Evolutionary conservation across 495 filamentous ascomycete species (phyloP).

Genomic region (Aspergillus bertholletiae): DNA sequence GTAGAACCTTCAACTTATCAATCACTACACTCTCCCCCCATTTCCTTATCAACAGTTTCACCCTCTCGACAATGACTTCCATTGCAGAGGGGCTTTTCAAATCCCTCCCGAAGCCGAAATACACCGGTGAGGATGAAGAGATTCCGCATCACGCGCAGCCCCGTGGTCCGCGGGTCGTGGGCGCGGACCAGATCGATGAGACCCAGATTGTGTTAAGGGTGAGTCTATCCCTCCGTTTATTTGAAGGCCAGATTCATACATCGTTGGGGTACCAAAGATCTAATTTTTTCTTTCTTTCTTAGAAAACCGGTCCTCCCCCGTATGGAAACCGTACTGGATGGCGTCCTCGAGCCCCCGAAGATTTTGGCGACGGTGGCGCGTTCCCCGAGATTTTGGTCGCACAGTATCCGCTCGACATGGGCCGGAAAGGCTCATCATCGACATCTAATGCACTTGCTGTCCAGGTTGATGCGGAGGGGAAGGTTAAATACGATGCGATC

Average conservation of each 20-base stretch:
- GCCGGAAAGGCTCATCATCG: slow-evolving; percentile 64
- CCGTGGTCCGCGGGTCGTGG: slow-evolving; percentile 74
- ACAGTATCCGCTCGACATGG: slow-evolving; percentile 95
- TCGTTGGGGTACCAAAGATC: neutral
- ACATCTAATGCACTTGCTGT: slow-evolving; percentile 86
- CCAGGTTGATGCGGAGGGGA: slow-evolving; percentile 86
- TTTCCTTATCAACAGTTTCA: slow-evolving; percentile 16
- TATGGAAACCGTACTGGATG: slow-evolving; percentile 83
- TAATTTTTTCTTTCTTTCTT: slow-evolving; percentile 1
- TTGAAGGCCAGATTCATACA: slow-evolving; percentile 25
- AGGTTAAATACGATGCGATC: slow-evolving; percentile 95
- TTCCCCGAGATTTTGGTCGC: slow-evolving; percentile 94
- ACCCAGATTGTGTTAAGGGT: slow-evolving; percentile 85
- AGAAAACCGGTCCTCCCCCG: slow-evolving; percentile 81
- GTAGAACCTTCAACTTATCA: slow-evolving; percentile 8
- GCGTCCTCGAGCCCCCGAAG: slow-evolving; percentile 80
- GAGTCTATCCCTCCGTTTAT: too few species aligned
- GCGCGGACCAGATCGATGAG: slow-evolving; percentile 72
- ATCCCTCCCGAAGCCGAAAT: slow-evolving; percentile 85
- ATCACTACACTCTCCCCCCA: slow-evolving; percentile 9
- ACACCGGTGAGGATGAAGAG: slow-evolving; percentile 81
- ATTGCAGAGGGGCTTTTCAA: slow-evolving; percentile 75
- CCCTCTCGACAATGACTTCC: slow-evolving; percentile 54
- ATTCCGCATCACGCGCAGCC: slow-evolving; percentile 67
- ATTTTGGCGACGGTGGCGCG: slow-evolving; percentile 94